A percentile compares a stretch with the other conserved stretches of the same genome.
Conservation (phyloP, 78 protist genomes). For the Chrysochromulina tobinii region DNA sequence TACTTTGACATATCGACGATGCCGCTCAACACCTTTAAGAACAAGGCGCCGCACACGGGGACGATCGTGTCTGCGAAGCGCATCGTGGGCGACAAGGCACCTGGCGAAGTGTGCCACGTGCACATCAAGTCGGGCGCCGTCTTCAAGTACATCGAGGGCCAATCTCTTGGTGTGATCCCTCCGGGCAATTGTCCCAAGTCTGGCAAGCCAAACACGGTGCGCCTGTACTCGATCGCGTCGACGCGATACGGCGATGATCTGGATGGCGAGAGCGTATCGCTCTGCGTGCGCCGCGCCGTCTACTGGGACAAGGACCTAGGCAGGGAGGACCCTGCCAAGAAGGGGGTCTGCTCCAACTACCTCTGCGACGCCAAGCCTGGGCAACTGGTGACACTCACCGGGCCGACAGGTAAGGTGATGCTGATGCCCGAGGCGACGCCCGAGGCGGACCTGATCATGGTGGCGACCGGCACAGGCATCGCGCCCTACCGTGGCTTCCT, state of each 20-base stretch:
- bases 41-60: conserved; percentile 9
- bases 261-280: conserved; percentile 31
- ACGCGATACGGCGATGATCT: conserved; percentile 49
- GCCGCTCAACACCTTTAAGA: conserved; percentile 19
- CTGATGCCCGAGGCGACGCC: conserved; percentile 45
- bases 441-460: conserved; percentile 14
- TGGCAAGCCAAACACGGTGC: conserved; percentile 45
- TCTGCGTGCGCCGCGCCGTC: conserved; percentile 54
- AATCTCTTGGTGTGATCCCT: conserved; percentile 37
- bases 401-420: neutral
- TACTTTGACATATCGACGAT: neutral
- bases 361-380: conserved; percentile 42
- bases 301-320: neutral
- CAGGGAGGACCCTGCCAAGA: conserved; percentile 31
- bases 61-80: conserved; percentile 7
- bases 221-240: conserved; percentile 54
- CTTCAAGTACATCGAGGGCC: conserved; percentile 41
- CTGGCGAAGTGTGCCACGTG: conserved; percentile 42
- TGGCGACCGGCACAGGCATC: conserved; percentile 48
- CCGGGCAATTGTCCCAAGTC: conserved; percentile 13
- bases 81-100: conserved; percentile 37
- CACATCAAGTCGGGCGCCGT: neutral
- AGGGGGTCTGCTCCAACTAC: conserved; percentile 49
- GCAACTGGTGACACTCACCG: neutral
- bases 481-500: conserved; percentile 47